phyloP scores from a whole-genome alignment of 495 filamentous ascomycete genomes.

The Aeminium ludgeri region DNA sequence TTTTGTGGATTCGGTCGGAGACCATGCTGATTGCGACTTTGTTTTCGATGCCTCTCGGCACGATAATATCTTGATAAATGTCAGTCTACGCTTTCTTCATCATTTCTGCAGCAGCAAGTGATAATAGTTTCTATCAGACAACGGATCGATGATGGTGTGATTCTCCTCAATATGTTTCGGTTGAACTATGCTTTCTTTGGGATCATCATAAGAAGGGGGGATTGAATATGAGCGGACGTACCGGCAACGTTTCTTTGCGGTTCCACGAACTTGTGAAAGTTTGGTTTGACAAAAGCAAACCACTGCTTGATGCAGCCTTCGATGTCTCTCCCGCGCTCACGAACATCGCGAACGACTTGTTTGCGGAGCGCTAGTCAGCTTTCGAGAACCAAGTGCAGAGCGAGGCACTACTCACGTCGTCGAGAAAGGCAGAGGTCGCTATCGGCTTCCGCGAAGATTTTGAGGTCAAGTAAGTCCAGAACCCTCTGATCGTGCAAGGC shows the following conservation, averaged over 20 bases:
- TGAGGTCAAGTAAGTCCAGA: slow-evolving; percentile 77
- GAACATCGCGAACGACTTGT: slow-evolving; percentile 70
- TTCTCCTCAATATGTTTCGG: slow-evolving; percentile 16
- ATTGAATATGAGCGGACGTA: slow-evolving; percentile 18
- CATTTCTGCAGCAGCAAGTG: not conserved
- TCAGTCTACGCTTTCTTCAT: not conserved
- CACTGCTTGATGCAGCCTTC: slow-evolving; percentile 97
- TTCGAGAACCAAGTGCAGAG: slow-evolving; percentile 1
- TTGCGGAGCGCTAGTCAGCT: slow-evolving; percentile 4
- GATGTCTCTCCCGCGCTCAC: slow-evolving; percentile 67
- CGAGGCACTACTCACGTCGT: slow-evolving; percentile 45
- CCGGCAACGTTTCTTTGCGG: slow-evolving; percentile 72
- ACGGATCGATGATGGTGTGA: slow-evolving; percentile 8
- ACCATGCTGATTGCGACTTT: slow-evolving; percentile 89
- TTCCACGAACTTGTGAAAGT: slow-evolving; percentile 76
- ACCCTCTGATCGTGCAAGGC: slow-evolving; percentile 80
- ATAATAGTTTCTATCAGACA: slow-evolving; percentile 5
- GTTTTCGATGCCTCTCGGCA: slow-evolving; percentile 88
- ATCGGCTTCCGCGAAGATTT: slow-evolving; percentile 95
- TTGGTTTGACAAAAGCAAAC: slow-evolving; percentile 91
- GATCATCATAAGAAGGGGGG: slow-evolving; percentile 11
- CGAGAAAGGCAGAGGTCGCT: slow-evolving; percentile 84
- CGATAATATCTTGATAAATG: slow-evolving; percentile 57
- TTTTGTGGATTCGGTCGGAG: slow-evolving; percentile 70
- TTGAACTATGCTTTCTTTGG: slow-evolving; percentile 18